Conservation (phyloP, 2,329 filamentous ascomycete species). For the Fusarium irregulare region DNA sequence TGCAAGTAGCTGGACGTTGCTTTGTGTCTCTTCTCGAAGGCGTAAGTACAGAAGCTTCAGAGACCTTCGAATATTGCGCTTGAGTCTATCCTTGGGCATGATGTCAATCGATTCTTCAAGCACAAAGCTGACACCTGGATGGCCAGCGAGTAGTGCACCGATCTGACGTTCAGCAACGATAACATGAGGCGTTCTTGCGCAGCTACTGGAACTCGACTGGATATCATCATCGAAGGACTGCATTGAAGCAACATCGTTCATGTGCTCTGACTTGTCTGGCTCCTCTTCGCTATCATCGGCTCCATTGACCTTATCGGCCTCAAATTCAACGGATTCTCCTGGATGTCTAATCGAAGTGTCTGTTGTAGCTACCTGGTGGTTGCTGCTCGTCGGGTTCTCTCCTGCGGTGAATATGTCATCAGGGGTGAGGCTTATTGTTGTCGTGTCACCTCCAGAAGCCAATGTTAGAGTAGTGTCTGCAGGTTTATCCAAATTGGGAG, state of each 20-base stretch:
- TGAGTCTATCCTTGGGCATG: slow-evolving; percentile 3
- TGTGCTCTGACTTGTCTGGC: too few species aligned
- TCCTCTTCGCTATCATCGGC: too few species aligned
- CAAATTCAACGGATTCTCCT: too few species aligned
- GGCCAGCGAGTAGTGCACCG: not conserved
- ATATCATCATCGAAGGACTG: slow-evolving; percentile 3
- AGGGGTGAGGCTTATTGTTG: too few species aligned
- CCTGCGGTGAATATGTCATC: too few species aligned
- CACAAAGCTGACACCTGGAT: slow-evolving; percentile 1
- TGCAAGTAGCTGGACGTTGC: not conserved
- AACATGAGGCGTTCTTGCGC: not conserved
- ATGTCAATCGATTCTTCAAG: not conserved
- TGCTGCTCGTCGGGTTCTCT: too few species aligned
- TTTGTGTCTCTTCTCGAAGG: not conserved
- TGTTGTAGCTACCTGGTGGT: too few species aligned
- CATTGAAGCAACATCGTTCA: not conserved
- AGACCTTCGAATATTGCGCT: slow-evolving; percentile 3
- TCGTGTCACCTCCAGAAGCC: too few species aligned
- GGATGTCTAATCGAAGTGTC: too few species aligned
- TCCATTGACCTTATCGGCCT: too few species aligned
- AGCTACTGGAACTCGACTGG: not conserved
- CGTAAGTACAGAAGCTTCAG: slow-evolving; percentile 8
- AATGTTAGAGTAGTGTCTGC: too few species aligned
- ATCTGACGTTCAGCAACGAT: slow-evolving; percentile 7
- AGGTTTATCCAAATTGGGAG: too few species aligned